Base-by-base conservation (phyloP, 2,329 filamentous ascomycete species). In the Trichophyton benhamiae region DNA sequence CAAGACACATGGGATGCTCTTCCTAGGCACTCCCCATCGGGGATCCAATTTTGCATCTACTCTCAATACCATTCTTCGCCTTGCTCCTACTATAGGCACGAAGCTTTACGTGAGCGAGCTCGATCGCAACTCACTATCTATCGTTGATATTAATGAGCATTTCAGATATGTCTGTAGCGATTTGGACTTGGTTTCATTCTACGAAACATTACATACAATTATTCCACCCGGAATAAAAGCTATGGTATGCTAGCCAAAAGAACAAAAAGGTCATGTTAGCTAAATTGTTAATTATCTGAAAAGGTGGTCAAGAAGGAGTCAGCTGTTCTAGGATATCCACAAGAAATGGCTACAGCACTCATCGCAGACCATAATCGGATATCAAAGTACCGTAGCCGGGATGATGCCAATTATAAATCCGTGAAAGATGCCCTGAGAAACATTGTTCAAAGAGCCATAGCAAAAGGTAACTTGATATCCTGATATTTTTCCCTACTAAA, bases 401-500 rank as follows among this genome's bases (percentile, higher is more conserved):
- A 58, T 1, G 72, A 75, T 60, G 65, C 68, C 1, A 76, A 74
- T 59, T 75, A 72, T 60, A 64, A 58, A 55, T 6, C 30, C 8
- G 30, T 33, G 6, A 33, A 9, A 6, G 8, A 33, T 6, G 30
- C 30, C 30, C 30, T 33, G 30, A 33, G 30, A 6, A 33, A 7
- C 6, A 33, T 33, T 7, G 30, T 33, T 9, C 30, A 33, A 9
- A 33, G 30, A 33, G 8, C 6, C 8, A 33, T 5, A 9, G 30
- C 1, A 9, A 33, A 33, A 33, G 30, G 30, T 33, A 33, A 33
- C 22, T 25, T 25, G 22, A 33, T 33, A 33, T 25, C 22, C 22
- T 25, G 30, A 33, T 33, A 33, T 33, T 33, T 33, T 9, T 6
- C 2, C 30, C 30, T 33, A 25, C 30, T 33, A 33, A 9, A 33